phyloP scores from a whole-genome alignment of 75 land plant species.

The Larix kaempferi region DNA sequence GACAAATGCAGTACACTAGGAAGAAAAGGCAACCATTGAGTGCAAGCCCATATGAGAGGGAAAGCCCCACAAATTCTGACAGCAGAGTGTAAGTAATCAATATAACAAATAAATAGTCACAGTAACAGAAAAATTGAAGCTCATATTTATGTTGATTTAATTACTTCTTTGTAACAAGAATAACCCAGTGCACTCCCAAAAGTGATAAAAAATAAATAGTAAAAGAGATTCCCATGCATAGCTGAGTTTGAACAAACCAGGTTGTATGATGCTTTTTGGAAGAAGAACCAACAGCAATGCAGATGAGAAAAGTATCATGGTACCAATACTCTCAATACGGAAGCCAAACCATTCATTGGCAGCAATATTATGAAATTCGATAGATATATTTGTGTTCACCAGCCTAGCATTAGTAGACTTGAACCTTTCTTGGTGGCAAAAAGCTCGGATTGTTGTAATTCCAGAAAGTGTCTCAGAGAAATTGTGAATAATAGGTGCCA shows the following conservation, averaged over 20 bases:
- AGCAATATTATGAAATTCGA: conserved; percentile 59
- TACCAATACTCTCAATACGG: conserved; percentile 61
- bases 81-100: not conserved
- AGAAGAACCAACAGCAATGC: conserved; percentile 56
- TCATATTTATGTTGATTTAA: not conserved
- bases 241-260: conserved; percentile 15
- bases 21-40: not conserved
- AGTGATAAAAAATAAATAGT: not conserved
- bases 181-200: not conserved
- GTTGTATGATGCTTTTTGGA: conserved; percentile 38
- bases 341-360: conserved; percentile 78
- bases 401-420: conserved; percentile 37
- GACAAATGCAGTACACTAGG: not conserved
- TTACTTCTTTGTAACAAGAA: not conserved
- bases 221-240: not conserved
- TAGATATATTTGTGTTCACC: conserved; percentile 59
- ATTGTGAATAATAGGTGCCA: conserved; percentile 32
- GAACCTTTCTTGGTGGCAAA: conserved; percentile 57
- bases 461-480: conserved; percentile 77
- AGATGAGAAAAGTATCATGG: conserved; percentile 47
- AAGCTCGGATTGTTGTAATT: conserved; percentile 84
- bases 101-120: not conserved
- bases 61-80: conserved; percentile 90
- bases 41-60: conserved; percentile 86
- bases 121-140: not conserved